Percentiles rank a stretch among this genome's conserved stretches.
These are phyloP conservation scores for Aspergillus mulundensis DNA, from an alignment of 495 filamentous ascomycete species.

Conservation along the genomic window DNA sequence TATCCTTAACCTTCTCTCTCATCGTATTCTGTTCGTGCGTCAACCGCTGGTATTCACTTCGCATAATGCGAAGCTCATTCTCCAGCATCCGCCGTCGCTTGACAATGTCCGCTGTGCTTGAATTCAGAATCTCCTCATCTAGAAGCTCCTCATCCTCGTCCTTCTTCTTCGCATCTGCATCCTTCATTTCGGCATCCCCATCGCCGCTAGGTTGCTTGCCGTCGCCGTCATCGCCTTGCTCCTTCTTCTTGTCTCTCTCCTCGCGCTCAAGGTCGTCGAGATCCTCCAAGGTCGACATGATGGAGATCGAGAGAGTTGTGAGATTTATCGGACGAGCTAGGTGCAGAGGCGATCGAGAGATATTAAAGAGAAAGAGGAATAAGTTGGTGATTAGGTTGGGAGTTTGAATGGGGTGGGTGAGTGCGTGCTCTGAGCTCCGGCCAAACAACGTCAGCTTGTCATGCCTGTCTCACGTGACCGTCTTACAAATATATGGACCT, in stretches of 20 bases:
- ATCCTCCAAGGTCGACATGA: conserved; percentile 85
- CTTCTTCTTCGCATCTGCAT: conserved; percentile 67
- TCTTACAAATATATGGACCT: conserved; percentile 21
- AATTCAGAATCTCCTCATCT: conserved; percentile 84
- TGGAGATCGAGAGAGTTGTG: conserved; percentile 9
- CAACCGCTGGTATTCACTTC: conserved; percentile 91
- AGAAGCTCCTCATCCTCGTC: conserved; percentile 73
- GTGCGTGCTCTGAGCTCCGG: conserved; percentile 35
- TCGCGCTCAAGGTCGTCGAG: conserved; percentile 76
- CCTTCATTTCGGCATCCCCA: conserved; percentile 84
- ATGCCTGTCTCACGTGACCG: conserved; percentile 35
- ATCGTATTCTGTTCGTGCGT: conserved; percentile 91
- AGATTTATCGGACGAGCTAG: neutral
- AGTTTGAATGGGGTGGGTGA: conserved; percentile 28
- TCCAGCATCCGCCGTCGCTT: conserved; percentile 83
- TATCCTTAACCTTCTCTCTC: conserved; percentile 98
- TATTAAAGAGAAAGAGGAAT: conserved; percentile 3
- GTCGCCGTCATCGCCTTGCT: conserved; percentile 50
- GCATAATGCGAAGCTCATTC: conserved; percentile 98
- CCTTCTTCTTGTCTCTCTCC: conserved; percentile 68
- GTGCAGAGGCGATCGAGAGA: conserved; percentile 7
- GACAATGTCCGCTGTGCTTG: conserved; percentile 89
- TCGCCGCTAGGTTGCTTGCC: conserved; percentile 57
- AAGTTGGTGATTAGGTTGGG: conserved; percentile 19
- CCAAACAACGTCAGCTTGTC: conserved; percentile 41